Evolutionary conservation across 2,329 filamentous ascomycete species (phyloP), one percentile per base, ranked within the genome.

Genomic region (Drechslera avenae): DNA sequence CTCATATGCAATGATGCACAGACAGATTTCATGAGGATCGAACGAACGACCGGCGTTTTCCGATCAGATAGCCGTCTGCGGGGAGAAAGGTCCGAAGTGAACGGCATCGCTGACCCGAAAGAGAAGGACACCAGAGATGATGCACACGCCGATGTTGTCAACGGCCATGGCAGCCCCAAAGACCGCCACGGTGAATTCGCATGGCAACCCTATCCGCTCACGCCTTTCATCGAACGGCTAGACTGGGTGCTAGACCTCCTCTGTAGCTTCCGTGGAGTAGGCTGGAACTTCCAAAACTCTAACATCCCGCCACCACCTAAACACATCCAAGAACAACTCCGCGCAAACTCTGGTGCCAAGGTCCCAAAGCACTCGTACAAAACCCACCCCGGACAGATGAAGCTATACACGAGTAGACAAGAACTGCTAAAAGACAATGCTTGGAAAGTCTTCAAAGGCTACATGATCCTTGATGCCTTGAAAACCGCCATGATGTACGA

Each of bases 401-500:
- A 28, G 12, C 26, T 28, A 3, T 75, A 8, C 61, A 64, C 12
- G 64, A 72, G 14, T 76, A 76, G 59, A 51, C 67, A 48, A 2
- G 60, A 60, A 1, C 67, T 79, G 1, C 61, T 79, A 1, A 56
- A 57, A 30, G 50, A 64, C 28, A 72, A 73, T 34, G 12, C 67
- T 6, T 64, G 66, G 26, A 76, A 66, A 5, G 74, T 87, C n/a
- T 46, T 83, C 2, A 48, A 81, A 31, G 78, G 79, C 57, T 94
- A 90, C 67, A 57, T 94, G 10, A 54, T 83, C 6, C 76, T 96
- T 7, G 93, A 97, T 71, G 50, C 85, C 5, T 72, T 90, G 44
- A 89, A 88, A 64, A 80, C 86, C 1, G 56, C 85, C 54, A 86
- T 90, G 76, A 85, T 87, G 60, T 82, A 83, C 45, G 93, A 97